A percentile compares a stretch with the other conserved stretches of the same genome.
phyloP scores from a whole-genome alignment of 1,284 basidiomycete species.

The Coriolopsis trogii region DNA sequence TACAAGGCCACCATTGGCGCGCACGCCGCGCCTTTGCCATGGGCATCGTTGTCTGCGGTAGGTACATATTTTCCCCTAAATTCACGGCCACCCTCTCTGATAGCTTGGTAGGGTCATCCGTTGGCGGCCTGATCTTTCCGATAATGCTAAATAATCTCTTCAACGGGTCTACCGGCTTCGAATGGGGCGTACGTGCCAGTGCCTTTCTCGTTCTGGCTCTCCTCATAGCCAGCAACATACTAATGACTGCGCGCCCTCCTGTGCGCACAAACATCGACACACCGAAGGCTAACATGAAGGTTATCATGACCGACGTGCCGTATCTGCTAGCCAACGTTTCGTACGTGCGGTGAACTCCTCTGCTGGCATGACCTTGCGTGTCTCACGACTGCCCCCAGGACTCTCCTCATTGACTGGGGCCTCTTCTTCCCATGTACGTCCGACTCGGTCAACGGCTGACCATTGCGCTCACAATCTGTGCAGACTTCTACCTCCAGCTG shows the following conservation, averaged over 20 bases:
- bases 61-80: neutral
- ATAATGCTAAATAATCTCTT: conserved; percentile 36
- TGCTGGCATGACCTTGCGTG: neutral
- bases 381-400: neutral
- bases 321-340: conserved; percentile 22
- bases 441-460: too few species aligned
- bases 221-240: conserved; percentile 15
- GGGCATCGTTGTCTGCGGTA: conserved; percentile 28
- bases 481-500: conserved; percentile 32
- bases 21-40: conserved; percentile 20
- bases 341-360: conserved; percentile 13
- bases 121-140: conserved; percentile 31
- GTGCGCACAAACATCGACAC: neutral
- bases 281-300: conserved; percentile 14
- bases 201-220: conserved; percentile 19
- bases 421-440: conserved; percentile 15
- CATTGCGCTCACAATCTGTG: neutral
- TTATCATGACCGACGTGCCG: conserved; percentile 23
- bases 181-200: conserved; percentile 29
- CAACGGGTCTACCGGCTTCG: conserved; percentile 24
- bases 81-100: neutral
- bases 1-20: conserved; percentile 21
- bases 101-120: conserved; percentile 28
- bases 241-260: conserved; percentile 8
- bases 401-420: conserved; percentile 5